Conservation (phyloP, 306 rosid species). For the Begonia fuchsioides region DNA sequence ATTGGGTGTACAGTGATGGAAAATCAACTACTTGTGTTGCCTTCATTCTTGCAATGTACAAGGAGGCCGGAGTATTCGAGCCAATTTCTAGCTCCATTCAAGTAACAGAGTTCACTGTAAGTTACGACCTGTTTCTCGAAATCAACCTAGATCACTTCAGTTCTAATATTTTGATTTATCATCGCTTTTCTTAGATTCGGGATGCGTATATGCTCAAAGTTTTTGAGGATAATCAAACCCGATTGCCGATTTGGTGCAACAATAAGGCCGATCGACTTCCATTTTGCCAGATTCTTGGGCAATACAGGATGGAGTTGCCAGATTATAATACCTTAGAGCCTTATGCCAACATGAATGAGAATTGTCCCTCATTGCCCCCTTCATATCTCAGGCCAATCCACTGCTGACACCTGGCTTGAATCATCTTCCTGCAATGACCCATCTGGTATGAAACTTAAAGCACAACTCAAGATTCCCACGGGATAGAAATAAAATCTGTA, state of each 20-base stretch:
- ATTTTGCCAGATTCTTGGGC: conserved; percentile 90
- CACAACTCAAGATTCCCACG: too few relatives aligned
- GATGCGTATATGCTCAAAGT: conserved; percentile 76
- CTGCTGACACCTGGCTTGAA: conserved; percentile 18
- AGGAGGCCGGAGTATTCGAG: conserved; percentile 71
- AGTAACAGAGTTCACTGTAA: conserved; percentile 92
- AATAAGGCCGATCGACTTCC: conserved; percentile 32
- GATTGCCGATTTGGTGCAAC: conserved; percentile 78
- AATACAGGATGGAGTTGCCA: conserved; percentile 75
- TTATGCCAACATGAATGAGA: conserved; percentile 70
- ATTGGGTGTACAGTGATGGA: conserved; percentile 80
- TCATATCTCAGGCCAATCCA: conserved; percentile 40
- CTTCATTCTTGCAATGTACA: conserved; percentile 72
- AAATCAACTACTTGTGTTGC: conserved; percentile 85
- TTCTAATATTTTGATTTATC: conserved; percentile 1
- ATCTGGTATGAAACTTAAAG: too few relatives aligned
- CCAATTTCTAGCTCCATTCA: conserved; percentile 52
- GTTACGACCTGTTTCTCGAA: conserved; percentile 1
- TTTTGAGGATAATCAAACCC: conserved; percentile 52
- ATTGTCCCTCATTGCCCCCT: conserved; percentile 82
- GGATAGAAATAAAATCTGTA: too few relatives aligned
- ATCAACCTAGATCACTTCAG: not conserved
- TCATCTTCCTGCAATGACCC: not conserved
- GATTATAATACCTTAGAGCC: conserved; percentile 65
- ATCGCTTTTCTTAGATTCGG: conserved; percentile 36